Conservation (phyloP, 495 filamentous ascomycete species). For the Haplographium delicatum region DNA sequence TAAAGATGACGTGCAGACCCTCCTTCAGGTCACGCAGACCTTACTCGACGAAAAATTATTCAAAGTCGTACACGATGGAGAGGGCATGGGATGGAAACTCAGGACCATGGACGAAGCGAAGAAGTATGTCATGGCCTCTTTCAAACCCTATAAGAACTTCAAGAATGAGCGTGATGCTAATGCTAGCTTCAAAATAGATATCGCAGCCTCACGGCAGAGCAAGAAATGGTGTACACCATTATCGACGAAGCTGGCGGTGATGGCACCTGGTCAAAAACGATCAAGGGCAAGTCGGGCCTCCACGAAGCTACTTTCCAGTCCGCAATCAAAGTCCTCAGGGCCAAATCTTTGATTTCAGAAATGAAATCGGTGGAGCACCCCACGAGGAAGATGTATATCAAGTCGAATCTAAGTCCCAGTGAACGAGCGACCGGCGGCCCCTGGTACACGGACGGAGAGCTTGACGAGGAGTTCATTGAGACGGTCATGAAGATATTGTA, state of each 20-base stretch:
- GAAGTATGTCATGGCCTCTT: slow-evolving; percentile 44
- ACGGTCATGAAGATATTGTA: slow-evolving; percentile 62
- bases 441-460: slow-evolving; percentile 84
- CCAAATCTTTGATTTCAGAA: slow-evolving; percentile 47
- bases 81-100: slow-evolving; percentile 58
- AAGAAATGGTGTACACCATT: slow-evolving; percentile 73
- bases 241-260: slow-evolving; percentile 77
- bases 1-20: slow-evolving; percentile 48
- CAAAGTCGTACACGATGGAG: slow-evolving; percentile 49
- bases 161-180: slow-evolving; percentile 1
- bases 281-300: slow-evolving; percentile 68
- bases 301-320: slow-evolving; percentile 72
- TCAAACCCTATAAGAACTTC: slow-evolving; percentile 1
- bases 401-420: slow-evolving; percentile 66
- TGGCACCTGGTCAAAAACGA: slow-evolving; percentile 82
- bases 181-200: slow-evolving; percentile 41
- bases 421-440: slow-evolving; percentile 88
- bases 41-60: slow-evolving; percentile 65
- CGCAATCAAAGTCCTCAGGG: slow-evolving; percentile 70
- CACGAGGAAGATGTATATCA: slow-evolving; percentile 78
- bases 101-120: slow-evolving; percentile 64
- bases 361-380: slow-evolving; percentile 62
- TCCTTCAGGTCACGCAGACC: slow-evolving; percentile 55
- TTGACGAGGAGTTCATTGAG: slow-evolving; percentile 83
- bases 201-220: slow-evolving; percentile 59